Percentiles rank a stretch among this genome's conserved stretches.
These are phyloP conservation scores for Claviceps sp. DNA, from an alignment of 2,329 filamentous ascomycete species.

Conservation along the genomic window DNA sequence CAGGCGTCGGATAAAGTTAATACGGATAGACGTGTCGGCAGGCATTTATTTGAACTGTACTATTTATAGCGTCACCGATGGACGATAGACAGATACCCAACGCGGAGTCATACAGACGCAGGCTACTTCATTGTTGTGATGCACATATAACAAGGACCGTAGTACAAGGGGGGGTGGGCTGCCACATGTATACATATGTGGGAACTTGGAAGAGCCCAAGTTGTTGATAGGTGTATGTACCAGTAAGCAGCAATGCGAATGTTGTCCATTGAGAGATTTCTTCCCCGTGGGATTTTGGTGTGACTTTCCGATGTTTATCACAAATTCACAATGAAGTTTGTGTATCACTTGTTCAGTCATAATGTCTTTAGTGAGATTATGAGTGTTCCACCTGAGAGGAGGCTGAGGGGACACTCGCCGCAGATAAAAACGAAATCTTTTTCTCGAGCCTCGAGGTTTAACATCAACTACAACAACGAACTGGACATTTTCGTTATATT, in stretches of 20 bases:
- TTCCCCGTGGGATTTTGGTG: no score
- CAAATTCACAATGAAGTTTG: no score
- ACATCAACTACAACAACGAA: conserved; percentile 97
- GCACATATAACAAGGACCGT: no score
- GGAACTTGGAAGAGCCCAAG: no score
- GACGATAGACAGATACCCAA: conserved; percentile 6
- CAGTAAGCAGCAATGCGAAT: background rate
- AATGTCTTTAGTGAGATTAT: no score
- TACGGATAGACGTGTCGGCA: background rate
- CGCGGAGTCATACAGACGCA: background rate
- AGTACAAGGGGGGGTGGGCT: no score
- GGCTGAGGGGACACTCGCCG: conserved; percentile 60
- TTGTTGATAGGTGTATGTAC: no score
- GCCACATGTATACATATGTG: no score
- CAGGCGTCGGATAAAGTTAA: background rate
- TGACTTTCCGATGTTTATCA: no score
- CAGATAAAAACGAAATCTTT: conserved; percentile 92
- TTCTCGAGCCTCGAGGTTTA: conserved; percentile 72
- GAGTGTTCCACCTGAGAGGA: conserved; percentile 40
- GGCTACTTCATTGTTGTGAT: background rate
- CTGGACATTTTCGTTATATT: conserved; percentile 79
- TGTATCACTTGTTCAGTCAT: no score
- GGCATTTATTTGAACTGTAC: conserved; percentile 7
- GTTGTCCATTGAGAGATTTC: no score
- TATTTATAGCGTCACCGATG: conserved; percentile 3